A percentile compares a stretch with the other conserved stretches of the same genome.
These are phyloP conservation scores for Ottelia alismoides DNA, from an alignment of 106 monocot species.

Conservation along the genomic window DNA sequence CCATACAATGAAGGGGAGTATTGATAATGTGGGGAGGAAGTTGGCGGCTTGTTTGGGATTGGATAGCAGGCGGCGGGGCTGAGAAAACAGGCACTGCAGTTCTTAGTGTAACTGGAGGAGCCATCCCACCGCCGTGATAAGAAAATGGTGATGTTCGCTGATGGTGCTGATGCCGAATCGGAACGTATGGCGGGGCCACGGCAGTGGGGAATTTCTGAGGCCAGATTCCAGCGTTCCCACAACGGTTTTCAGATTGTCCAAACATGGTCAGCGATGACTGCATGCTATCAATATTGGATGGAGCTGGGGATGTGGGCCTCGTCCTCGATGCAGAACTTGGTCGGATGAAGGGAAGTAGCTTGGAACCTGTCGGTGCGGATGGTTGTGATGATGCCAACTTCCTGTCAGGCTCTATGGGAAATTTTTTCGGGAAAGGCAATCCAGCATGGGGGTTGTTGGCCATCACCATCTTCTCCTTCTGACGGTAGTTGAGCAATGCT, in stretches of 20 bases:
- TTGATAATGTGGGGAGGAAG: neutral
- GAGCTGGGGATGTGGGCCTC: slow-evolving; percentile 20
- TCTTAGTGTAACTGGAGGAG: slow-evolving; percentile 82
- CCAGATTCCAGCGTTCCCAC: slow-evolving; percentile 9
- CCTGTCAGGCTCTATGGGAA: too few relatives aligned
- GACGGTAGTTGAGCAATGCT: slow-evolving; percentile 69
- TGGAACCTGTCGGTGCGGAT: slow-evolving; percentile 61
- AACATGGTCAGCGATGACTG: neutral
- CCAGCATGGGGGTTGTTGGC: slow-evolving; percentile 48
- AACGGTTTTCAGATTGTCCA: neutral
- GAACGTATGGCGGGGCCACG: slow-evolving; percentile 58
- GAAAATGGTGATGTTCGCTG: slow-evolving; percentile 9
- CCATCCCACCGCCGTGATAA: slow-evolving; percentile 40
- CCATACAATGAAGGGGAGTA: slow-evolving; percentile 17
- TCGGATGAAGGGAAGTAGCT: slow-evolving; percentile 69
- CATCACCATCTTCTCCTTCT: slow-evolving; percentile 84
- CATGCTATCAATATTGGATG: slow-evolving; percentile 8
- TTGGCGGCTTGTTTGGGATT: neutral
- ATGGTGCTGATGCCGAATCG: slow-evolving; percentile 51
- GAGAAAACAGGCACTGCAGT: slow-evolving; percentile 80
- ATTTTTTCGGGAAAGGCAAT: too few relatives aligned
- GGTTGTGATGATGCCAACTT: too few relatives aligned
- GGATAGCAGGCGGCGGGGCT: slow-evolving; percentile 52
- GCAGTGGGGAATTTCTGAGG: slow-evolving; percentile 53
- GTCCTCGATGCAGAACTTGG: slow-evolving; percentile 35